Evolutionary conservation across 768 basidiomycete genomes (phyloP).

Genomic region (Termitomyces sp.): DNA sequence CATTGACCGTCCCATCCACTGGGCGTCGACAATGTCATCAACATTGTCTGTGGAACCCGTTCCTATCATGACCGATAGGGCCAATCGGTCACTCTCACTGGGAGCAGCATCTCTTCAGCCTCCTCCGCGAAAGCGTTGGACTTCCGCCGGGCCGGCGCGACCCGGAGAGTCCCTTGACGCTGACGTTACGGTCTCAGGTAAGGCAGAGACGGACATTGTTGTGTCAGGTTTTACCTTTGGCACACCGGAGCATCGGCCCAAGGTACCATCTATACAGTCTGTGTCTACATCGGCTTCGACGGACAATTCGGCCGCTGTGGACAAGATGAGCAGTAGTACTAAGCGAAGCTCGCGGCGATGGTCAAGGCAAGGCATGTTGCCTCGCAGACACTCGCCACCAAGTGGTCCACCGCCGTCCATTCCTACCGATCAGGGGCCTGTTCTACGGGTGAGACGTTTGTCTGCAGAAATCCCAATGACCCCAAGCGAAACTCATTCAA

Average conservation of each 20-base stretch:
- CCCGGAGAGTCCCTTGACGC: constrained; percentile 10
- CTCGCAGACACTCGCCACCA: constrained; percentile 52
- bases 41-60: constrained; percentile 1
- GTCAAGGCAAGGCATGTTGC: constrained; percentile 48
- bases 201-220: constrained; percentile 21
- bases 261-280: constrained; percentile 38
- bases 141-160: constrained; percentile 23
- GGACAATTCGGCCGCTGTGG: constrained; percentile 25
- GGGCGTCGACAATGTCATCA: constrained; percentile 22
- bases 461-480: constrained; percentile 21
- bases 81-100: constrained; percentile 27
- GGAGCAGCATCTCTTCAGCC: constrained; percentile 38
- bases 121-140: constrained; percentile 46
- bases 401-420: constrained; percentile 53
- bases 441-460: constrained; percentile 12
- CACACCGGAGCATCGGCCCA: constrained; percentile 32
- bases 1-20: constrained; percentile 12
- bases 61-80: constrained; percentile 17
- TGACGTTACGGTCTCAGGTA: constrained; percentile 12
- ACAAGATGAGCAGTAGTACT: constrained; percentile 33
- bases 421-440: constrained; percentile 22
- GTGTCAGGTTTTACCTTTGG: constrained; percentile 27
- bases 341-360: constrained; percentile 35
- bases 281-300: constrained; percentile 40
- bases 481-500: constrained; percentile 33